phyloP scores from a whole-genome alignment of 2,329 filamentous ascomycete genomes.

The Stagonosporopsis chrysanthemi region DNA sequence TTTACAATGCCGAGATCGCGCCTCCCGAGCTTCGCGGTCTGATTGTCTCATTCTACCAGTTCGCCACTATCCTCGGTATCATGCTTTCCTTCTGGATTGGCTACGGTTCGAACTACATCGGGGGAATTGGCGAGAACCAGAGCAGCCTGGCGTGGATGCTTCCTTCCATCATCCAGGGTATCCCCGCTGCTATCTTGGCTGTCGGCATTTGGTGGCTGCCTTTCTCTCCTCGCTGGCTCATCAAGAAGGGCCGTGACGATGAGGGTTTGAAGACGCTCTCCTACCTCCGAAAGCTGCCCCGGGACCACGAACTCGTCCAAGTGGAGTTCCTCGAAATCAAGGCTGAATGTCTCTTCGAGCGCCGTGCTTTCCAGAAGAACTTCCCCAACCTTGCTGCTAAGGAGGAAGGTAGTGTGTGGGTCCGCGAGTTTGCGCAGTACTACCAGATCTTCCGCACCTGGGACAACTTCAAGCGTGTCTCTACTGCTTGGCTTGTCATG shows the following conservation, averaged over 20 bases:
- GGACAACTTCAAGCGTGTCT: slow-evolving; percentile 60
- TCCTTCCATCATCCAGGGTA: slow-evolving; percentile 37
- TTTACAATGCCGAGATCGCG: slow-evolving; percentile 56
- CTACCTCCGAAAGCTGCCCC: slow-evolving; percentile 41
- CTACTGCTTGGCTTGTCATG: slow-evolving; percentile 56
- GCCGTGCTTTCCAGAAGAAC: slow-evolving; percentile 52
- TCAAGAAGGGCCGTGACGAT: slow-evolving; percentile 37
- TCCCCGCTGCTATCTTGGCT: slow-evolving; percentile 35
- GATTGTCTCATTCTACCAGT: slow-evolving; percentile 41
- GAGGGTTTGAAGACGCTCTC: slow-evolving; percentile 32
- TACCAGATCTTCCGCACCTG: slow-evolving; percentile 56
- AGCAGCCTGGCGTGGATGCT: slow-evolving; percentile 38
- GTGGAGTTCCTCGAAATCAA: slow-evolving; percentile 59
- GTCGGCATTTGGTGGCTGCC: slow-evolving; percentile 39
- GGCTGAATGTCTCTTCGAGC: slow-evolving; percentile 55
- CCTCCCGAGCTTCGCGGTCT: slow-evolving; percentile 39
- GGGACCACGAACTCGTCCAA: slow-evolving; percentile 49
- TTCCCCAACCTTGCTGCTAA: slow-evolving; percentile 56
- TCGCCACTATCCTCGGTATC: slow-evolving; percentile 41
- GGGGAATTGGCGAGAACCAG: slow-evolving; percentile 51
- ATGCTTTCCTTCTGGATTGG: slow-evolving; percentile 45
- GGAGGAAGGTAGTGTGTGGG: slow-evolving; percentile 53
- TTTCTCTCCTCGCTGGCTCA: slow-evolving; percentile 37
- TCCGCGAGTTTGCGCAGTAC: slow-evolving; percentile 60
- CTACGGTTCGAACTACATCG: slow-evolving; percentile 48